Percentiles rank a stretch among this genome's conserved stretches.
phyloP scores from a whole-genome alignment of 257 asterid species.

The Solanum chilense region DNA sequence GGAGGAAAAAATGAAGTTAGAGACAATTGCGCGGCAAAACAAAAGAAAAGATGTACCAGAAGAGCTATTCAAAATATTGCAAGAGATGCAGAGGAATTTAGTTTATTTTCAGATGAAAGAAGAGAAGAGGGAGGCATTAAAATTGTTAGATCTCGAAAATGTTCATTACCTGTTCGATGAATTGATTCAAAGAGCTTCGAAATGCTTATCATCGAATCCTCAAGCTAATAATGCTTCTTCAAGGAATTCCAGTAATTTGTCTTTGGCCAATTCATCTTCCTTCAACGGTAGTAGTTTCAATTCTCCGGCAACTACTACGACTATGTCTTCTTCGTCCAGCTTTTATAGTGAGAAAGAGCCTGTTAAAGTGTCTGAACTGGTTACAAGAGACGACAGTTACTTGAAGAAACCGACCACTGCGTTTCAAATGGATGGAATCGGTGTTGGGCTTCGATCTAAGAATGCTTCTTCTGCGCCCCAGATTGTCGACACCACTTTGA shows the following conservation, averaged over 20 bases:
- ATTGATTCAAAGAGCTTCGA: constrained; percentile 5
- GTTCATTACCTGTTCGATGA: neutral
- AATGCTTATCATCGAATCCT: neutral
- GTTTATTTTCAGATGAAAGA: constrained; percentile 2
- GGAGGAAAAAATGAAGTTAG: neutral
- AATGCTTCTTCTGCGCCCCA: constrained; percentile 27
- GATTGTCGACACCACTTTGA: constrained; percentile 61
- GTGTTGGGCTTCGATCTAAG: constrained; percentile 18
- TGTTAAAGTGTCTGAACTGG: constrained; percentile 28
- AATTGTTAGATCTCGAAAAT: constrained; percentile 1
- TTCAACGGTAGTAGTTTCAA: constrained; percentile 29
- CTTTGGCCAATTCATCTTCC: constrained; percentile 21
- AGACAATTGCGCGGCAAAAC: neutral
- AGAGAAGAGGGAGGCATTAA: neutral
- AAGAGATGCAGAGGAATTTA: constrained; percentile 2
- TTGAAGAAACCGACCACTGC: constrained; percentile 42
- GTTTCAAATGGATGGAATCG: constrained; percentile 31
- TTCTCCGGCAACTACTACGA: constrained; percentile 18
- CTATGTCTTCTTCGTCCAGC: neutral
- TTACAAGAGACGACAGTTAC: constrained; percentile 53
- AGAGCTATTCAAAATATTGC: neutral
- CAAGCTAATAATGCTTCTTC: neutral
- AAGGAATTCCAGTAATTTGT: neutral
- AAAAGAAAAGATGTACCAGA: constrained; percentile 1
- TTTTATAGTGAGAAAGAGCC: constrained; percentile 39